Percentiles rank a stretch among this genome's conserved stretches.
phyloP scores from a whole-genome alignment of 176 grass and related monocot species.

The Carex littledalei region DNA sequence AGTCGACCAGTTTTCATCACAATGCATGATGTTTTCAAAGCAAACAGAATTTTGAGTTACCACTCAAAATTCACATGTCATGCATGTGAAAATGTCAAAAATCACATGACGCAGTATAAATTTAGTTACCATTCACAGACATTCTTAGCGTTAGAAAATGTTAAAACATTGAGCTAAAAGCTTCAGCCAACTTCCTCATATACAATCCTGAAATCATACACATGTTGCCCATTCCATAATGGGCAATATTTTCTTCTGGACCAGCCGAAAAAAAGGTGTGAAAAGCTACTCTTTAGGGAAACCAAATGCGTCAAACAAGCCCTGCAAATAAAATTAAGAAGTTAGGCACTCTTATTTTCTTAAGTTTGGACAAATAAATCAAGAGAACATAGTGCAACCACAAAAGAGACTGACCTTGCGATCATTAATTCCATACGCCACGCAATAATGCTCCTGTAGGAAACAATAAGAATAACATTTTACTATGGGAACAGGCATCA shows the following conservation, averaged over 20 bases:
- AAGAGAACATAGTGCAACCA: not conserved
- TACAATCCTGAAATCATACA: no score
- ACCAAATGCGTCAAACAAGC: constrained; percentile 48
- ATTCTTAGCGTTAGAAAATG: not conserved
- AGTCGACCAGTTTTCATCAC: no score
- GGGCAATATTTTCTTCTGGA: not conserved
- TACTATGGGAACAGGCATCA: not conserved
- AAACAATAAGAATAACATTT: constrained; percentile 10
- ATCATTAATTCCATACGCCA: constrained; percentile 78
- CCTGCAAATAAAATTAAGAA: constrained; percentile 35
- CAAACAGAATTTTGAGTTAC: no score
- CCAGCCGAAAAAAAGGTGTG: not conserved
- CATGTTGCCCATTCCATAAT: not conserved
- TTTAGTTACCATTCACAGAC: not conserved
- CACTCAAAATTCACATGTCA: no score
- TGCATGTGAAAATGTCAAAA: not conserved
- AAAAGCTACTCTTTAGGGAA: constrained; percentile 39
- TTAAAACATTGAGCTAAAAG: not conserved
- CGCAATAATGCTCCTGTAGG: constrained; percentile 91
- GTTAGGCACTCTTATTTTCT: not conserved
- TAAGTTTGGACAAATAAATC: not conserved
- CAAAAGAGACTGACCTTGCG: constrained; percentile 41
- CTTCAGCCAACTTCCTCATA: not conserved
- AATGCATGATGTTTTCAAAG: no score
- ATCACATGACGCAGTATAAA: not conserved